Percentiles rank a stretch among this genome's conserved stretches.
Conservation (phyloP, 2,329 filamentous ascomycete species). For the Mycosphaerella arachidis region DNA sequence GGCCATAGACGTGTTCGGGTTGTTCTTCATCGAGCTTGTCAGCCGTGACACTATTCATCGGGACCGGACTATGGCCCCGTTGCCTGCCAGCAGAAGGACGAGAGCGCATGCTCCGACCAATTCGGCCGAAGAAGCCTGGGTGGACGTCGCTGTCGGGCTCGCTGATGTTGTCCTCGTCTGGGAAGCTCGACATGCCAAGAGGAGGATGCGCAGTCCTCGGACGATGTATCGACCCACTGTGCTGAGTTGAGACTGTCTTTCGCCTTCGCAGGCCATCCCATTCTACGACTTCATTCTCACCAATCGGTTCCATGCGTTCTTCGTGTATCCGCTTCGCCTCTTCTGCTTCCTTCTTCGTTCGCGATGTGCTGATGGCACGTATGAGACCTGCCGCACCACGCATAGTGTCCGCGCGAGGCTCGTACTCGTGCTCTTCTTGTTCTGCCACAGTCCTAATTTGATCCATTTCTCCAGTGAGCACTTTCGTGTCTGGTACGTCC, state of each 20-base stretch:
- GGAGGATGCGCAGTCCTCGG: conserved; percentile 63
- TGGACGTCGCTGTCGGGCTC: conserved; percentile 40
- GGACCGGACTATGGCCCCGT: conserved; percentile 29
- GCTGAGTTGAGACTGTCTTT: conserved; percentile 45
- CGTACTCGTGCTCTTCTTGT: conserved; percentile 91
- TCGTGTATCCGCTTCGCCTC: conserved; percentile 75
- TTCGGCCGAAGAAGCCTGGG: conserved; percentile 44
- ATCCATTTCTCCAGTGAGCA: conserved; percentile 88
- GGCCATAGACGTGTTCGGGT: conserved; percentile 48
- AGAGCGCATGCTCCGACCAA: conserved; percentile 22
- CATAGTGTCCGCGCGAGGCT: conserved; percentile 94
- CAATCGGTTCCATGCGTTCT: conserved; percentile 74
- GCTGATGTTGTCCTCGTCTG: conserved; percentile 54
- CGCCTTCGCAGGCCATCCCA: conserved; percentile 87
- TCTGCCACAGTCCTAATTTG: conserved; percentile 94
- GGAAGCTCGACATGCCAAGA: conserved; percentile 82
- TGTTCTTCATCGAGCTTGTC: conserved; percentile 24
- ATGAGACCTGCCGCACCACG: conserved; percentile 85
- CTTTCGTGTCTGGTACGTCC: conserved; percentile 86
- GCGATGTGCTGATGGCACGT: conserved; percentile 69
- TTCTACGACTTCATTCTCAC: conserved; percentile 75
- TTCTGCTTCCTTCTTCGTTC: conserved; percentile 72
- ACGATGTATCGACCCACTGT: conserved; percentile 38
- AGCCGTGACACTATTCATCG: conserved; percentile 34
- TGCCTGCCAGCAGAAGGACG: conserved; percentile 11